These are phyloP conservation scores for Fonsecaea erecta DNA, from an alignment of 2,329 filamentous ascomycete genomes.

Conservation along the genomic window DNA sequence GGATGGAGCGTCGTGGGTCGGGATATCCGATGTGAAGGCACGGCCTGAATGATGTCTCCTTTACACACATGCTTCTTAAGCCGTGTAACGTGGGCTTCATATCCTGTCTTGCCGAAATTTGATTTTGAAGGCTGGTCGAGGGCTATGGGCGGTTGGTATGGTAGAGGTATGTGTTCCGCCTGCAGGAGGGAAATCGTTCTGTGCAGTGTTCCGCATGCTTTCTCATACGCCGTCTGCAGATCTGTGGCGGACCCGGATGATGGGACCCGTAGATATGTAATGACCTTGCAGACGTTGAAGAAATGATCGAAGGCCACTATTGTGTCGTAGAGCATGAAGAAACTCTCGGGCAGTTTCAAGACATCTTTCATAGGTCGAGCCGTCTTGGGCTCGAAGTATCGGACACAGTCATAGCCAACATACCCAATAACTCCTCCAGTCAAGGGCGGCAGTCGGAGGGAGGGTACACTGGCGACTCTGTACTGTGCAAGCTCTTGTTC, in stretches of 20 bases:
- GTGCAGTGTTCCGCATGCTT: constrained; percentile 67
- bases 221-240: constrained; percentile 71
- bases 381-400: constrained; percentile 98
- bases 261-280: constrained; percentile 83
- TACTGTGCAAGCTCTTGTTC: constrained; percentile 79
- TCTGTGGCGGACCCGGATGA: constrained; percentile 51
- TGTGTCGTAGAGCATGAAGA: constrained; percentile 97
- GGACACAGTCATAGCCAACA: constrained; percentile 95
- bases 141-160: constrained; percentile 73
- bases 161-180: constrained; percentile 74
- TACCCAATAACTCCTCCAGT: constrained; percentile 94
- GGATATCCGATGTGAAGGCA: constrained; percentile 91
- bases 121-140: constrained; percentile 81
- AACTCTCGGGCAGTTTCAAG: constrained; percentile 83
- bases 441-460: constrained; percentile 79
- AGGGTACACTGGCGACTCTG: constrained; percentile 81
- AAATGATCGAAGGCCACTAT: constrained; percentile 95
- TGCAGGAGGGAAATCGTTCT: constrained; percentile 73
- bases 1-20: constrained; percentile 89
- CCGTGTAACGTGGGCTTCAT: constrained; percentile 82
- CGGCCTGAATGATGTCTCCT: constrained; percentile 96
- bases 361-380: constrained; percentile 85
- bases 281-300: constrained; percentile 88
- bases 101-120: constrained; percentile 86
- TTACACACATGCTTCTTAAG: constrained; percentile 89